A percentile compares a stretch with the other conserved stretches of the same genome.
Evolutionary conservation across 2,329 filamentous ascomycete genomes (phyloP).

Genomic region (Niveomyces coronatus): DNA sequence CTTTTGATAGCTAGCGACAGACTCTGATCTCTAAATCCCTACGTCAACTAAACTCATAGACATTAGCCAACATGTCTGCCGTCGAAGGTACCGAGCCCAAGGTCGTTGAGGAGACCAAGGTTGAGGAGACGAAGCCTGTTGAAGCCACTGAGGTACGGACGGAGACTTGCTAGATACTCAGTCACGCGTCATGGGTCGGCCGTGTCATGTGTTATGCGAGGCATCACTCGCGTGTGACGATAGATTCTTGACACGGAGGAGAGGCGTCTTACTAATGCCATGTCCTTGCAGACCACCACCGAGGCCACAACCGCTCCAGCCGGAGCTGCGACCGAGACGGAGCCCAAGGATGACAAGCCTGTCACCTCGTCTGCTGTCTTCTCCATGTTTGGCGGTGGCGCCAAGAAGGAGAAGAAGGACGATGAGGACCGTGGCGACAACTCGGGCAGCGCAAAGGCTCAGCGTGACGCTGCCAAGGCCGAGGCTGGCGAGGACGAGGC

Average conservation of each 20-base stretch:
- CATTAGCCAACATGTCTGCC: slow-evolving; percentile 33
- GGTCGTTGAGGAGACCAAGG: slow-evolving; percentile 39
- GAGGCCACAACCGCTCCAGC: slow-evolving; percentile 1
- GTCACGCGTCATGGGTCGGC: no score
- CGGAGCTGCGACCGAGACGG: slow-evolving; percentile 12
- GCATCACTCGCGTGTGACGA: neutral
- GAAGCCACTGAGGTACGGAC: slow-evolving; percentile 20
- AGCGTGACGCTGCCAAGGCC: slow-evolving; percentile 50
- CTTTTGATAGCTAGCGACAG: slow-evolving; percentile 3
- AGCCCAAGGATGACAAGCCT: slow-evolving; percentile 24
- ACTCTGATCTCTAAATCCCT: neutral
- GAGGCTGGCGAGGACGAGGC: slow-evolving; percentile 60
- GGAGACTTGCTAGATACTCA: slow-evolving; percentile 8
- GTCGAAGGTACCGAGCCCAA: slow-evolving; percentile 43
- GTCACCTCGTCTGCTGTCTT: slow-evolving; percentile 63
- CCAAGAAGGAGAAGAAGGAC: slow-evolving; percentile 94
- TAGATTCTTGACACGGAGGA: neutral
- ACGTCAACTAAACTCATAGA: slow-evolving; percentile 7
- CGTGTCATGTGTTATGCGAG: neutral
- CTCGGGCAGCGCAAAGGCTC: slow-evolving; percentile 79
- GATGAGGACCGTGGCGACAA: slow-evolving; percentile 74
- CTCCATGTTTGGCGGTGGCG: slow-evolving; percentile 97
- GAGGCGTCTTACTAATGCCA: neutral
- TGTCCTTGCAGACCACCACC: neutral
- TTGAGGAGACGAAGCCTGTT: slow-evolving; percentile 32